Evolutionary conservation across 768 basidiomycete genomes (phyloP).

Genomic region (Phylloporus arenicola): DNA sequence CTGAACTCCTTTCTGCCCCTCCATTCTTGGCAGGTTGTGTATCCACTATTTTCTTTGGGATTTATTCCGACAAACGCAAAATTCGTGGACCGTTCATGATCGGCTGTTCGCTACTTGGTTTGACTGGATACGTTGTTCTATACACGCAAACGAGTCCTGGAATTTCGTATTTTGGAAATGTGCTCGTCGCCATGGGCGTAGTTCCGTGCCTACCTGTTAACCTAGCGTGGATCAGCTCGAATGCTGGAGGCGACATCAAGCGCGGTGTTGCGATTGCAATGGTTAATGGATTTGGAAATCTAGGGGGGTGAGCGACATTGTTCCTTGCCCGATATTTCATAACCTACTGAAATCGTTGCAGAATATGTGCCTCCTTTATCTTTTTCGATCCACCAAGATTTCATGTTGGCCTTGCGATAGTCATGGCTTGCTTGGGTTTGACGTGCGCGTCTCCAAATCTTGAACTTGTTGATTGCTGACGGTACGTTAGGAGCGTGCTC

Average conservation of each 20-base stretch:
- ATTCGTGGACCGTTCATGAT: constrained; percentile 46
- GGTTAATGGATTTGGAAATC: constrained; percentile 50
- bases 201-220: constrained; percentile 40
- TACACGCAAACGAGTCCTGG: constrained; percentile 27
- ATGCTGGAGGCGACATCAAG: constrained; percentile 50
- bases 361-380: constrained; percentile 38
- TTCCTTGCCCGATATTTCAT: constrained; percentile 7
- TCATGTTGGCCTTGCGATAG: constrained; percentile 29
- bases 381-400: constrained; percentile 36
- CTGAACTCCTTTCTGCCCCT: constrained; percentile 44
- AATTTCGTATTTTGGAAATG: constrained; percentile 36
- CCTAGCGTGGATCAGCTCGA: constrained; percentile 50
- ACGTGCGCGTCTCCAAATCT: constrained; percentile 14
- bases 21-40: constrained; percentile 42
- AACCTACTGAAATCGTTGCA: constrained; percentile 9
- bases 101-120: constrained; percentile 31
- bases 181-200: constrained; percentile 47
- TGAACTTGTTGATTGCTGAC: constrained; percentile 21
- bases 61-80: constrained; percentile 38
- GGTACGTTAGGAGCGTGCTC: constrained; percentile 32
- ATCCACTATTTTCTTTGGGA: constrained; percentile 33
- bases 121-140: constrained; percentile 46
- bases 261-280: constrained; percentile 46
- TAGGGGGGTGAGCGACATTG: constrained; percentile 39
- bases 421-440: constrained; percentile 24